phyloP scores from a whole-genome alignment of 1,139 yeast species.

The Saccharomyces hybrid region DNA sequence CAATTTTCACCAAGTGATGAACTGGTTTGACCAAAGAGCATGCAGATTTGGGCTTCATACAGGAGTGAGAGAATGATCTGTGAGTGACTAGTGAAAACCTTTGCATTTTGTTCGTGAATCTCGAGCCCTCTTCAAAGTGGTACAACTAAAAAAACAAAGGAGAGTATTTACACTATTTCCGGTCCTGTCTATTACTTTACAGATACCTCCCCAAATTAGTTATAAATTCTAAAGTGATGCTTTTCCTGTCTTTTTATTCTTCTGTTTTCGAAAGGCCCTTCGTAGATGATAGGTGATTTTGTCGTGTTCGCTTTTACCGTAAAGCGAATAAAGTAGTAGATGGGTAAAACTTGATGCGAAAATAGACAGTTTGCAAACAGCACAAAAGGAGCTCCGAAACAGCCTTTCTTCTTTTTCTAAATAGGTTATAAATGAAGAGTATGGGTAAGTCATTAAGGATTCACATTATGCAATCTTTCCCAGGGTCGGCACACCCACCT shows the following conservation, averaged over 20 bases:
- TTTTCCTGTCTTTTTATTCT: neutral
- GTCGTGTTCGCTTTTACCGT: slow-evolving; percentile 1
- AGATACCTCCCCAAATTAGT: neutral
- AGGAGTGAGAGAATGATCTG: slow-evolving; percentile 37
- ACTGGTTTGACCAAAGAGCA: slow-evolving; percentile 82
- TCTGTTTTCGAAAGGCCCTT: neutral
- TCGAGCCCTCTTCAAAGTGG: neutral
- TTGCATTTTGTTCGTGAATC: neutral
- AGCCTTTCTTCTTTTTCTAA: neutral
- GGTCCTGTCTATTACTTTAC: neutral
- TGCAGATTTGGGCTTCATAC: slow-evolving; percentile 48
- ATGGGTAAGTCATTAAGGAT: neutral
- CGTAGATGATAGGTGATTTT: neutral
- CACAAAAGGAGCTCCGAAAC: neutral
- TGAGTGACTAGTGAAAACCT: neutral
- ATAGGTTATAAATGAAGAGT: neutral
- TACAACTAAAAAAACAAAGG: neutral
- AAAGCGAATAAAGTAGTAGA: neutral
- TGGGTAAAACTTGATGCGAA: neutral
- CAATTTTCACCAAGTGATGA: slow-evolving; percentile 75
- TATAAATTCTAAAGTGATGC: neutral
- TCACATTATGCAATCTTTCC: neutral
- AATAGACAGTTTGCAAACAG: neutral
- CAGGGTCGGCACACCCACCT: neutral
- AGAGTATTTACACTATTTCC: neutral